A percentile compares a stretch with the other conserved stretches of the same genome.
phyloP scores from a whole-genome alignment of 805 yeast genomes.

The Nakazawaea anatomiae region DNA sequence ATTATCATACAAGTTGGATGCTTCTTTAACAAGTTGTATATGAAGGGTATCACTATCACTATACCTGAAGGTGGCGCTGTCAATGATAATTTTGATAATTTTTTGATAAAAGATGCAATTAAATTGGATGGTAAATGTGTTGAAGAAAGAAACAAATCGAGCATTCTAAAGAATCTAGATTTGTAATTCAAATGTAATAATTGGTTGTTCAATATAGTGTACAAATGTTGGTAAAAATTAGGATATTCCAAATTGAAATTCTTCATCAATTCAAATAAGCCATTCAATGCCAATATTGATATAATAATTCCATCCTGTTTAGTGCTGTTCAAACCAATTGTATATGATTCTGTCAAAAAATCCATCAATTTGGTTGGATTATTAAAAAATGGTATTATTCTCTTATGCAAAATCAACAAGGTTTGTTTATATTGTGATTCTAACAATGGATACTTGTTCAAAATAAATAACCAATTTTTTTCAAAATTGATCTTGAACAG shows the following conservation, averaged over 20 bases:
- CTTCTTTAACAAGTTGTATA: constrained; percentile 80
- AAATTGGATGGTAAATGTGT: constrained; percentile 80
- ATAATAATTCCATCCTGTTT: constrained; percentile 17
- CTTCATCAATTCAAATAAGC: constrained; percentile 80
- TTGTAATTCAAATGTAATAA: constrained; percentile 74
- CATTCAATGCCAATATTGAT: constrained; percentile 73
- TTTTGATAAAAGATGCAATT: constrained; percentile 86
- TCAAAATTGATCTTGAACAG: constrained; percentile 64
- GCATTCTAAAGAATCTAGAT: constrained; percentile 80
- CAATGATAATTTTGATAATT: constrained; percentile 66
- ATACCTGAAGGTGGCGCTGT: constrained; percentile 85
- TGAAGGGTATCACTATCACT: constrained; percentile 83
- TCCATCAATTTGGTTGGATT: constrained; percentile 88
- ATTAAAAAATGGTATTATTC: constrained; percentile 74
- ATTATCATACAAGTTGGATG: constrained; percentile 94
- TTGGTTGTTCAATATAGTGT: constrained; percentile 70
- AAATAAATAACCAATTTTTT: constrained; percentile 53
- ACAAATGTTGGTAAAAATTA: constrained; percentile 76
- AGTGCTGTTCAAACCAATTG: constrained; percentile 26
- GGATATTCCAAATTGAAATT: constrained; percentile 86
- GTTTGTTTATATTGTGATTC: constrained; percentile 61
- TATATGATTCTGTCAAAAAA: constrained; percentile 82
- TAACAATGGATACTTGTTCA: constrained; percentile 40
- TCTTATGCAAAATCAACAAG: constrained; percentile 68
- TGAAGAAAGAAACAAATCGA: constrained; percentile 80